Conservation (phyloP, 805 yeast species). For the Allodekkera sacchari region DNA sequence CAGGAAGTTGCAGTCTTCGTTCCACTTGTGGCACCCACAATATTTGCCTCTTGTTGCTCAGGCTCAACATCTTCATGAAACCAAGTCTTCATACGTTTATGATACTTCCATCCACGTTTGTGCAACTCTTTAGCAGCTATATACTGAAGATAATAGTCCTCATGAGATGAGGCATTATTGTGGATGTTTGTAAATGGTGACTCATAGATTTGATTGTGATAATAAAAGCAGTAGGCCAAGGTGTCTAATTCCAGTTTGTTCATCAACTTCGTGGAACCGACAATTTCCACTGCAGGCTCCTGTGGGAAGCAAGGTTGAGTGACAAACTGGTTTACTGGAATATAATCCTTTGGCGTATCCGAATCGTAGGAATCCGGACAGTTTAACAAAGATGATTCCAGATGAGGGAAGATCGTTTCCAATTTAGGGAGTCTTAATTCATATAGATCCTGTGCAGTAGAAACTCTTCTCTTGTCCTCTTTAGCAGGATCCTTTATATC, state of each 20-base stretch:
- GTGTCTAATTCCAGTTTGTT: slow-evolving; percentile 79
- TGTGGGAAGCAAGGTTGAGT: slow-evolving; percentile 87
- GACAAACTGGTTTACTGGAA: slow-evolving; percentile 78
- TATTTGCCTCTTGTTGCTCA: slow-evolving; percentile 6
- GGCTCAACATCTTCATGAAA: slow-evolving; percentile 62
- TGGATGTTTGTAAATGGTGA: slow-evolving; percentile 16
- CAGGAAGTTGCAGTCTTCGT: slow-evolving; percentile 27
- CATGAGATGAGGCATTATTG: slow-evolving; percentile 8
- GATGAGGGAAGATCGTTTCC: slow-evolving; percentile 42
- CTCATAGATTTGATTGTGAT: slow-evolving; percentile 35
- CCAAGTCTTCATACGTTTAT: slow-evolving; percentile 71
- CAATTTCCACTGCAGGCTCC: slow-evolving; percentile 63
- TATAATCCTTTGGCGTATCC: slow-evolving; percentile 67
- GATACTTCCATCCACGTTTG: slow-evolving; percentile 75
- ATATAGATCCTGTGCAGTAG: slow-evolving; percentile 3
- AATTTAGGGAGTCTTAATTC: slow-evolving; percentile 49
- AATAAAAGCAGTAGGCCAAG: slow-evolving; percentile 86
- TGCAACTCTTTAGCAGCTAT: slow-evolving; percentile 74
- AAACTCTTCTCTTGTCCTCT: slow-evolving; percentile 22
- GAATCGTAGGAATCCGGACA: slow-evolving; percentile 94
- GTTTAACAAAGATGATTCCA: slow-evolving; percentile 73
- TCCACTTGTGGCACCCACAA: slow-evolving; percentile 10
- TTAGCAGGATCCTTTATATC: slow-evolving; percentile 7
- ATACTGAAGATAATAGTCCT: slow-evolving; percentile 59
- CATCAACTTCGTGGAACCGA: slow-evolving; percentile 52